phyloP scores from a whole-genome alignment of 768 basidiomycete species.

The Polyporus arcularius region DNA sequence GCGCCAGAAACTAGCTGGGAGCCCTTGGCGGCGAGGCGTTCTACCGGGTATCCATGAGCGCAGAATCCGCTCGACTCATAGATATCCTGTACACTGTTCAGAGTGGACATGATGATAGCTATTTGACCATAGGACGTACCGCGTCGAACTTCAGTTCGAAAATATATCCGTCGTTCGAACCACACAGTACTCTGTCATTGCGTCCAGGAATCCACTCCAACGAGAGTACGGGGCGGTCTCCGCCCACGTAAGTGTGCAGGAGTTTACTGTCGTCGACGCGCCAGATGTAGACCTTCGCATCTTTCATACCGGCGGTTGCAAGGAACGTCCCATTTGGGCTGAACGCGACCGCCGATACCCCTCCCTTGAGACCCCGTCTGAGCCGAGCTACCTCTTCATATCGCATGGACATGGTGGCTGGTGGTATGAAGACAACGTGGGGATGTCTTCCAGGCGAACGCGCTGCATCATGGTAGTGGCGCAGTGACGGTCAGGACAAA shows the following conservation, averaged over 20 bases:
- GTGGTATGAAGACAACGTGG: not conserved
- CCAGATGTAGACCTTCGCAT: not conserved
- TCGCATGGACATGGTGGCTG: not conserved
- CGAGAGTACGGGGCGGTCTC: not conserved
- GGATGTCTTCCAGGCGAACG: not conserved
- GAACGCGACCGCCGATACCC: not conserved
- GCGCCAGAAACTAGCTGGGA: not conserved
- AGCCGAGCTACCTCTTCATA: not conserved
- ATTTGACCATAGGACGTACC: not conserved
- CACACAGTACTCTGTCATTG: not conserved
- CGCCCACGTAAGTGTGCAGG: not conserved
- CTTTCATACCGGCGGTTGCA: not conserved
- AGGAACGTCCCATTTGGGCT: not conserved
- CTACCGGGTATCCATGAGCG: not conserved
- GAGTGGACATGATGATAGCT: accelerated
- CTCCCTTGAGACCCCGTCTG: not conserved
- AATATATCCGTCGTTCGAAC: not conserved
- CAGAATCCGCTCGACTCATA: not conserved
- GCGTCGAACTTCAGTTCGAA: not conserved
- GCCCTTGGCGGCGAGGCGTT: not conserved
- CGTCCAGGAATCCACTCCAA: not conserved
- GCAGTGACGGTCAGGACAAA: too few relatives aligned
- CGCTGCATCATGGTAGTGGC: not conserved
- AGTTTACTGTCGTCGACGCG: not conserved
- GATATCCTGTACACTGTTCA: not conserved